Base-by-base conservation (phyloP, 2,329 filamentous ascomycete species). In the Aspergillus jensenii region DNA sequence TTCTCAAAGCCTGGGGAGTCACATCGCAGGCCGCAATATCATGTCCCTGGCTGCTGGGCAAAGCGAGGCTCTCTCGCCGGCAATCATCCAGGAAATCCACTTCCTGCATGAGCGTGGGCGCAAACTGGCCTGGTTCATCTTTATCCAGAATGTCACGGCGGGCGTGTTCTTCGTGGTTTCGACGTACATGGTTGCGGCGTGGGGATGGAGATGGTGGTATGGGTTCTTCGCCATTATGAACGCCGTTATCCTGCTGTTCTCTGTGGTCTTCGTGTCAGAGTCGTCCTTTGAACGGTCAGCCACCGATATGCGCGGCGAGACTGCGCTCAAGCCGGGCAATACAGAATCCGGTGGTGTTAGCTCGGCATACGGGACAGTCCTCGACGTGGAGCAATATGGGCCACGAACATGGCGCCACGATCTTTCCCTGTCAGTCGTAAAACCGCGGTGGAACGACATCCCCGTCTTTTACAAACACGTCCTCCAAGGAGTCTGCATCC, bases 161-260 rank as follows among this genome's bases (percentile, higher is more conserved):
- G 58, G 54, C 1, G 58, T 56, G 15, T 52, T 60, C 6, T 54
- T 52, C 14, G 52, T 60, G 43, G 45, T 43, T 0, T 57, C 58
- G 3, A 55, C 59, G 14, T 61, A 61, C 25, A 53, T 61, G 19
- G 59, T 61, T 17, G 44, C 44, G 8, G 39, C 46, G 11, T 57
- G 58, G 6, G 56, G 59, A 4, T 61, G 59, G 59, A 44, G 59
- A 2, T 61, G 59, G 59, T 61, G 59, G 59, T 61, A 61, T 41
- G 59, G 59, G 2, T 54, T 59, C 21, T 61, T 61, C 25, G 41
- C 56, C 17, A 59, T 59, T 3, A 37, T 58, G 21, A 61, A 57
- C 12, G 56, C 52, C 0, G 41, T 52, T 3, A 45, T 57, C 44
- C 47, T 60, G 2, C 4, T 47, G 6, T 25, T 52, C 2, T 43